phyloP scores from a whole-genome alignment of 768 basidiomycete genomes.

The Phlegmacium glaucopus region DNA sequence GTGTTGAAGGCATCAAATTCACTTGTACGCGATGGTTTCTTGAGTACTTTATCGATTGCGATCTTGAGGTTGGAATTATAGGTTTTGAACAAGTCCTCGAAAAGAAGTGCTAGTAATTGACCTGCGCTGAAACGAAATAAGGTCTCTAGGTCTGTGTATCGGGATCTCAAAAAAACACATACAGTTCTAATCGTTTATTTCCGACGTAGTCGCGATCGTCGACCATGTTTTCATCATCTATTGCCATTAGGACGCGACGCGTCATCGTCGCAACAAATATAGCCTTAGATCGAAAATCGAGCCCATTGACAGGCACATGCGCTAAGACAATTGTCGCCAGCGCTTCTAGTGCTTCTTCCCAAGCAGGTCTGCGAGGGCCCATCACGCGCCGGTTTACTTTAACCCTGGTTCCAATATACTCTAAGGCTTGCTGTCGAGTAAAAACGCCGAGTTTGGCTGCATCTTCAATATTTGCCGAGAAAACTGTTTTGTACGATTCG shows the following conservation, averaged over 20 bases:
- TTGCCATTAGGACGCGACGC: constrained; percentile 90
- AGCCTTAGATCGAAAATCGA: constrained; percentile 91
- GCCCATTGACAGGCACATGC: constrained; percentile 86
- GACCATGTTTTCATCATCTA: constrained; percentile 95
- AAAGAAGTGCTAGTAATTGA: constrained; percentile 90
- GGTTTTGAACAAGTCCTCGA: constrained; percentile 98
- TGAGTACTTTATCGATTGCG: constrained; percentile 94
- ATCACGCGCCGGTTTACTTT: constrained; percentile 81
- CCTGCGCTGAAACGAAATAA: constrained; percentile 64
- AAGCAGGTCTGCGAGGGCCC: constrained; percentile 79
- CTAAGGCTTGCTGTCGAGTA: constrained; percentile 90
- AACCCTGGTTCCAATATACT: constrained; percentile 92
- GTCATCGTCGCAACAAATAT: constrained; percentile 99
- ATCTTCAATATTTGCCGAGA: constrained; percentile 92
- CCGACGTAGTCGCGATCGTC: constrained; percentile 99
- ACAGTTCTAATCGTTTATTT: constrained; percentile 98
- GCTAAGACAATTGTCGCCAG: constrained; percentile 97
- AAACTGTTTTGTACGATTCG: constrained; percentile 81
- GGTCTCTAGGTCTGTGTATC: constrained; percentile 4
- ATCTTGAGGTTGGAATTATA: constrained; percentile 95
- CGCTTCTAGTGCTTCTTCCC: constrained; percentile 95
- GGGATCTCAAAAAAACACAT: constrained; percentile 27
- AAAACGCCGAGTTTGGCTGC: constrained; percentile 88
- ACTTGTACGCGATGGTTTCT: constrained; percentile 90
- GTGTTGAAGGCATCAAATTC: constrained; percentile 95